phyloP scores from a whole-genome alignment of 2,329 filamentous ascomycete genomes.

The Botrytis medusae region DNA sequence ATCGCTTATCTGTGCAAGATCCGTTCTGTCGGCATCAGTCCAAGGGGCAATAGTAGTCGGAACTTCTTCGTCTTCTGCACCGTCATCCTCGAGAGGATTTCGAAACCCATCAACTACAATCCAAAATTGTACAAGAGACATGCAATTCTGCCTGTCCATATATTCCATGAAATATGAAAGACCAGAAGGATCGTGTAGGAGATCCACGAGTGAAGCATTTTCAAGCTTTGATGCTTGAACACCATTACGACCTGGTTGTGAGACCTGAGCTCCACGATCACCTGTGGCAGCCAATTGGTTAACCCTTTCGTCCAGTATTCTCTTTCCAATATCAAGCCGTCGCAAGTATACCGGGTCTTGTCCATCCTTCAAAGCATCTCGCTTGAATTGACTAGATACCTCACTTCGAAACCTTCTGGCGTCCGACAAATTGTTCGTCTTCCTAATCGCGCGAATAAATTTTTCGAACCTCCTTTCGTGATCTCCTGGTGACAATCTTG shows the following conservation, averaged over 20 bases:
- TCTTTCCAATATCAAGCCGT: slow-evolving; percentile 87
- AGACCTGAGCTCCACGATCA: slow-evolving; percentile 39
- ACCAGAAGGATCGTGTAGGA: slow-evolving; percentile 86
- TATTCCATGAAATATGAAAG: slow-evolving; percentile 99
- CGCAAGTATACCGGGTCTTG: slow-evolving; percentile 86
- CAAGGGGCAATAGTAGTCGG: slow-evolving; percentile 65
- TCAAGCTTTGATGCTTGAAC: slow-evolving; percentile 61
- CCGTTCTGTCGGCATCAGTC: slow-evolving; percentile 80
- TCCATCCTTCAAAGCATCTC: slow-evolving; percentile 73
- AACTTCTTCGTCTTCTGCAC: slow-evolving; percentile 62
- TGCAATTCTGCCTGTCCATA: slow-evolving; percentile 87
- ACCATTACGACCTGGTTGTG: slow-evolving; percentile 35
- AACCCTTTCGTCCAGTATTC: slow-evolving; percentile 86
- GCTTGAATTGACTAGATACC: slow-evolving; percentile 86
- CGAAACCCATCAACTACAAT: slow-evolving; percentile 95
- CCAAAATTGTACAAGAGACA: slow-evolving; percentile 96
- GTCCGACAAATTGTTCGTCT: slow-evolving; percentile 88
- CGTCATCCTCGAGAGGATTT: slow-evolving; percentile 86
- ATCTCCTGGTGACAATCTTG: slow-evolving; percentile 76
- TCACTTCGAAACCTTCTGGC: slow-evolving; percentile 90
- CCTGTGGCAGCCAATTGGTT: slow-evolving; percentile 72
- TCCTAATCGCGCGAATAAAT: slow-evolving; percentile 85
- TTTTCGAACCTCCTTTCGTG: slow-evolving; percentile 92
- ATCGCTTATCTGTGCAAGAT: slow-evolving; percentile 89
- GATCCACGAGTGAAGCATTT: slow-evolving; percentile 74